Base-by-base conservation (phyloP, 768 basidiomycete genomes). In the Auriscalpium vulgare region DNA sequence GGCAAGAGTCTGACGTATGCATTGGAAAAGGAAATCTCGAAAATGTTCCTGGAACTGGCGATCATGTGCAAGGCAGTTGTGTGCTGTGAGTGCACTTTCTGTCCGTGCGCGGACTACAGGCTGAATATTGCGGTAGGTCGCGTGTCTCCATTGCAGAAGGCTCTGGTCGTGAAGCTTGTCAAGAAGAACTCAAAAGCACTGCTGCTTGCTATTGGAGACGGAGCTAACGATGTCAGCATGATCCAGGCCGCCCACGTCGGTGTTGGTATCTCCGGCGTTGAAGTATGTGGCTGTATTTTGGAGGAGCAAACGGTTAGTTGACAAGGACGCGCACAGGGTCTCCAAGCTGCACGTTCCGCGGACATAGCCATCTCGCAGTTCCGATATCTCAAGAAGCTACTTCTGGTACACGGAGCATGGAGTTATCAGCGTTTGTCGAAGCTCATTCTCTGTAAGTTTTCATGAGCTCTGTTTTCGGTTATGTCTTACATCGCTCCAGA, bases 351-450 rank as follows among this genome's bases (percentile, higher is more conserved):
- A 37, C 85, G 97, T 47, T 95, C 95, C 36, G 91, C 97, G 13
- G 97, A 99, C 70, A 85, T 99, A 40, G 91, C 97, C 0, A 99
- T 99, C 60, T 95, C 95, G 2, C 95, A 99, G 71, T 99, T 99
- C 76, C 81, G 95, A 19, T 98, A 78, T 73, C 74, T 99, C 61
- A 95, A 93, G 73, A 99, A 99, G 70, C 72, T 98, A 23, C 69
- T 99, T 9, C 83, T 99, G 14, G 97, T 99, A 8, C 97, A 99
- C 66, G 97, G 97, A 5, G 89, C 97, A 2, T 99, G 97, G 97
- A 97, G 95, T 72, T 99, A 99, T 68, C 87, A 91, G 55, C 80
- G 97, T 37, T 68, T 99, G 56, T 95, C 94, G 13, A 98, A 95
- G 68, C 79, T 99, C 55, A 95, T 98, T 65, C 77, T 99, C 9